Percentiles rank a stretch among this genome's conserved stretches.
Conservation (phyloP, 441 rosid species). For the Gossypium trilobum region DNA sequence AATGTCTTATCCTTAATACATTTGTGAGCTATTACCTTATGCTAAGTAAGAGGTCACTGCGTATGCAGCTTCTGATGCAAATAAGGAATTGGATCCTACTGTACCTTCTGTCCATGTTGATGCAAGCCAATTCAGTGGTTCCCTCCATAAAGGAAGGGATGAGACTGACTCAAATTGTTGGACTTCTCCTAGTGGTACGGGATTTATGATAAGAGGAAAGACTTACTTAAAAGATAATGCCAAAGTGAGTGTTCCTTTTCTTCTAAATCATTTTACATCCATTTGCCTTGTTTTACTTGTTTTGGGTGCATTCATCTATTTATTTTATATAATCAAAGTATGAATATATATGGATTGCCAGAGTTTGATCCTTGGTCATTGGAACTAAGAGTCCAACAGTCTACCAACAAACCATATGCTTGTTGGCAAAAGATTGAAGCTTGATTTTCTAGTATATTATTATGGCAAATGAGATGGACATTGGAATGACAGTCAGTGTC, state of each 20-base stretch:
- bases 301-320: not conserved
- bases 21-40: not conserved
- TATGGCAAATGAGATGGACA: not conserved
- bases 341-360: not conserved
- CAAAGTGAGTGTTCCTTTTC: slow-evolving; percentile 47
- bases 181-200: slow-evolving; percentile 77
- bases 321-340: not conserved
- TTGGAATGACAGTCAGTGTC: not conserved
- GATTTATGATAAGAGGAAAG: slow-evolving; percentile 94
- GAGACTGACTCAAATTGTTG: slow-evolving; percentile 82
- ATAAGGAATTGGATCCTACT: slow-evolving; percentile 56
- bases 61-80: slow-evolving; percentile 47
- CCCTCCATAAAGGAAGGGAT: slow-evolving; percentile 53
- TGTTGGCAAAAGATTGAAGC: not conserved
- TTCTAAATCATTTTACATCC: not conserved
- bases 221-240: slow-evolving; percentile 75
- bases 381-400: not conserved
- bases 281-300: slow-evolving; percentile 10
- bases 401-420: not conserved
- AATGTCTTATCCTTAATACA: not conserved
- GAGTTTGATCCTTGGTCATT: not conserved
- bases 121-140: slow-evolving; percentile 51
- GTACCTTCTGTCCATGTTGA: slow-evolving; percentile 45
- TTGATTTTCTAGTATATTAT: not conserved
- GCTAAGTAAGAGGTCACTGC: slow-evolving; percentile 20